Percentiles rank a stretch among this genome's conserved stretches.
phyloP scores from a whole-genome alignment of 352 stramenopile genomes.

The Pythium angustatum region DNA sequence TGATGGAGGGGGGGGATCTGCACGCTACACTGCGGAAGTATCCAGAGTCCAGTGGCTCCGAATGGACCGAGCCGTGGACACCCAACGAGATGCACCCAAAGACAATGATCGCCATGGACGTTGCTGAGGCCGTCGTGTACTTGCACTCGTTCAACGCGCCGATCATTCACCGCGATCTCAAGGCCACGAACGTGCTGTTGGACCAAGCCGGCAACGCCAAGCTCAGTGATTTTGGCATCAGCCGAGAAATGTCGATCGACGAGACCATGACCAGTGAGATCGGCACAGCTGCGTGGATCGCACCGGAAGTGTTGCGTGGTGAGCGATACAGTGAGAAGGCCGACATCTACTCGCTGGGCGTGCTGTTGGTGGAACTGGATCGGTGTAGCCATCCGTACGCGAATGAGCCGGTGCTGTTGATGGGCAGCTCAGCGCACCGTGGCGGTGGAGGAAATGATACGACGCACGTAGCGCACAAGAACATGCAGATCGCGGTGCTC shows the following conservation, averaged over 20 bases:
- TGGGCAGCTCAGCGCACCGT: neutral
- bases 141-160: slow-evolving; percentile 21
- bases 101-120: slow-evolving; percentile 12
- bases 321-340: slow-evolving; percentile 32
- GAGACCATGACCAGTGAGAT: slow-evolving; percentile 32
- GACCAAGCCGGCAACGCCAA: slow-evolving; percentile 13
- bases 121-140: slow-evolving; percentile 22
- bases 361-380: slow-evolving; percentile 27
- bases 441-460: neutral
- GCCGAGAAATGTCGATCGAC: slow-evolving; percentile 9
- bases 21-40: slow-evolving; percentile 13
- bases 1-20: slow-evolving; percentile 30
- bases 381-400: slow-evolving; percentile 2
- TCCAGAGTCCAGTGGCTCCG: neutral
- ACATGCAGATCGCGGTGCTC: slow-evolving; percentile 23
- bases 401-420: neutral
- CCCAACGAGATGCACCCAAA: slow-evolving; percentile 5
- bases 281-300: slow-evolving; percentile 29
- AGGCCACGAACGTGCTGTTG: slow-evolving; percentile 55
- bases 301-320: slow-evolving; percentile 17
- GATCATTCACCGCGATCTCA: slow-evolving; percentile 70
- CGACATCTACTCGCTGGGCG: slow-evolving; percentile 35
- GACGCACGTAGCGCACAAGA: slow-evolving; percentile 7
- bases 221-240: slow-evolving; percentile 32
- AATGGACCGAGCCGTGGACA: neutral